These are phyloP conservation scores for Chaetomiaceae sp. DNA, from an alignment of 2,329 filamentous ascomycete genomes.

Conservation along the genomic window DNA sequence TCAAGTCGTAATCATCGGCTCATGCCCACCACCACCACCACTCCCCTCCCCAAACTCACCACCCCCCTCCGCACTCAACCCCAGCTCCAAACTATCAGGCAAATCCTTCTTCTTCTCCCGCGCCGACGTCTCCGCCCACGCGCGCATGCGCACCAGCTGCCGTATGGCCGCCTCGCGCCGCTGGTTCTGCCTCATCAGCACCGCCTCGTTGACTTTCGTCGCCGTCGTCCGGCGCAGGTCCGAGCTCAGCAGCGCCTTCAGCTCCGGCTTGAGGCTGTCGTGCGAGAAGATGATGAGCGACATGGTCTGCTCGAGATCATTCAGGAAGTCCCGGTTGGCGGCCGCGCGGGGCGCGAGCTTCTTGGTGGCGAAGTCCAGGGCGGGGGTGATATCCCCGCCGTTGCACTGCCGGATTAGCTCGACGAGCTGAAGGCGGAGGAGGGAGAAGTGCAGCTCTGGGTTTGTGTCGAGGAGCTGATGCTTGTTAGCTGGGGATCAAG, in stretches of 20 bases:
- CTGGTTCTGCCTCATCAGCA: slow-evolving; percentile 68
- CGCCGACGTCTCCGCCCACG: slow-evolving; percentile 74
- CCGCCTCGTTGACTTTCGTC: slow-evolving; percentile 81
- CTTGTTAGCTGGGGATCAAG: slow-evolving; percentile 27
- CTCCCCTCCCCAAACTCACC: slow-evolving; percentile 33
- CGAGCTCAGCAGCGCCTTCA: slow-evolving; percentile 74
- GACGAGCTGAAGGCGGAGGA: slow-evolving; percentile 86
- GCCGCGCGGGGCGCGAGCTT: slow-evolving; percentile 85
- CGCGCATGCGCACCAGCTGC: slow-evolving; percentile 73
- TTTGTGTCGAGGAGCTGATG: slow-evolving; percentile 82
- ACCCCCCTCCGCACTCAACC: slow-evolving; percentile 38
- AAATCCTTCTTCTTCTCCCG: slow-evolving; percentile 40
- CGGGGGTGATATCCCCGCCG: slow-evolving; percentile 69
- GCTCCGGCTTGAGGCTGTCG: slow-evolving; percentile 71
- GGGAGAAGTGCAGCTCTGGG: slow-evolving; percentile 77
- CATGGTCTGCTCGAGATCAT: slow-evolving; percentile 89
- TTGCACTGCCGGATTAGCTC: slow-evolving; percentile 83
- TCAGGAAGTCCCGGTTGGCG: slow-evolving; percentile 73
- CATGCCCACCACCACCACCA: too few species aligned
- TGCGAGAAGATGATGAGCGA: slow-evolving; percentile 81
- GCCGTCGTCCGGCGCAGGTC: slow-evolving; percentile 79
- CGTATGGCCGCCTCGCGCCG: slow-evolving; percentile 77
- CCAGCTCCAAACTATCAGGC: slow-evolving; percentile 39
- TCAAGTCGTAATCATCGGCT: slow-evolving; percentile 51
- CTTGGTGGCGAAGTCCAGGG: slow-evolving; percentile 79